phyloP scores from a whole-genome alignment of 345 rosid species.

The Ailanthus altissimus region DNA sequence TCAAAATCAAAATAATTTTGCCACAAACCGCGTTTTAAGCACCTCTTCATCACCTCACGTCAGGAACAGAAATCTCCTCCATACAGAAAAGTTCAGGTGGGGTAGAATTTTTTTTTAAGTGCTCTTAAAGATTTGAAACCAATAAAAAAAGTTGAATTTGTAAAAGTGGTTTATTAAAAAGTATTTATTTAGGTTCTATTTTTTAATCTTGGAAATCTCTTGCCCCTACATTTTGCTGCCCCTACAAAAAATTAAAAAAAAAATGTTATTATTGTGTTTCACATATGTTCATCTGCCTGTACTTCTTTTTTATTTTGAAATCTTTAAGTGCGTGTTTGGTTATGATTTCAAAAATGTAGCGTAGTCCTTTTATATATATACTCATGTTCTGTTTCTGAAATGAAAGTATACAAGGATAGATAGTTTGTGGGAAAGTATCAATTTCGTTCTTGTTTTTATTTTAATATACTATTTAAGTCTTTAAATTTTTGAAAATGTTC shows the following conservation, averaged over 20 bases:
- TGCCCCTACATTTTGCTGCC: too few species aligned
- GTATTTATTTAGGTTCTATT: neutral
- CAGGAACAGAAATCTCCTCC: constrained; percentile 40
- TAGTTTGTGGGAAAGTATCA: too few species aligned
- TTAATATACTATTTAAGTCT: too few species aligned
- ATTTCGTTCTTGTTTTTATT: too few species aligned
- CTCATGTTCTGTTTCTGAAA: too few species aligned
- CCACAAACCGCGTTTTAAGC: constrained; percentile 20
- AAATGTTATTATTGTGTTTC: neutral
- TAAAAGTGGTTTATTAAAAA: neutral
- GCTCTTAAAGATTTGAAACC: neutral
- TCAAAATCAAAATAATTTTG: constrained; percentile 41
- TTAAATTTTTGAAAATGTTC: too few species aligned
- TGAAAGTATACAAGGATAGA: too few species aligned
- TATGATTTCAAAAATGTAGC: too few species aligned
- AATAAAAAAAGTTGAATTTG: neutral
- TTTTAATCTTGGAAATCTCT: too few species aligned
- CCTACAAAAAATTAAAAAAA: neutral
- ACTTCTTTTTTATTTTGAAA: neutral
- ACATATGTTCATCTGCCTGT: neutral
- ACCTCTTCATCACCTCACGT: constrained; percentile 17
- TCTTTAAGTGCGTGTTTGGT: neutral
- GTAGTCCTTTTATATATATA: too few species aligned
- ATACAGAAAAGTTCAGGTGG: constrained; percentile 72
- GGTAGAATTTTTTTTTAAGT: neutral